Conservation (phyloP, 2,329 filamentous ascomycete species). For the Penicillium sclerotigenum region DNA sequence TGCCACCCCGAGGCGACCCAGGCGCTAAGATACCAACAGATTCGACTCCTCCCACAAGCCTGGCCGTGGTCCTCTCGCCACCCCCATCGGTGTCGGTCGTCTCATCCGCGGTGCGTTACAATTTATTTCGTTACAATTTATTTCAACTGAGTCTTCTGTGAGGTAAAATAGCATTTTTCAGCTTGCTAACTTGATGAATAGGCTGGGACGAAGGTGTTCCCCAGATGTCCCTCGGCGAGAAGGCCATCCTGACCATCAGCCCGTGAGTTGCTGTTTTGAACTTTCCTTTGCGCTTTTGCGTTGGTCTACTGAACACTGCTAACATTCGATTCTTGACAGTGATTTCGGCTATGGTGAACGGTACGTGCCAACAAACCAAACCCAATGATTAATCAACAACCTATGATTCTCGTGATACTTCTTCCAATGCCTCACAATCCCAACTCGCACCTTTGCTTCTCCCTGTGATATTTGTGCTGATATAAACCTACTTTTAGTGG, state of each 20-base stretch:
- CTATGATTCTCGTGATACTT: background rate
- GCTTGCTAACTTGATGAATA: conserved; percentile 1
- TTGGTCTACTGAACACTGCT: conserved; percentile 1
- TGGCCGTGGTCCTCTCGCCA: conserved; percentile 71
- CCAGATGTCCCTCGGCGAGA: conserved; percentile 87
- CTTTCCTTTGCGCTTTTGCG: background rate
- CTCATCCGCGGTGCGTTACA: conserved; percentile 74
- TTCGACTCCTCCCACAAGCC: conserved; percentile 75
- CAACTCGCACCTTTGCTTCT: background rate
- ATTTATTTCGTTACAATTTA: conserved; percentile 16
- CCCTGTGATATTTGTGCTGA: background rate
- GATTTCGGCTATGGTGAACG: conserved; percentile 41
- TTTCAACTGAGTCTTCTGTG: background rate
- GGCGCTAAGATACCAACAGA: conserved; percentile 46
- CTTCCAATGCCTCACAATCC: background rate
- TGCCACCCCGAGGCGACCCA: background rate
- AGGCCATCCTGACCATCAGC: conserved; percentile 77
- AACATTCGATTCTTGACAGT: conserved; percentile 19
- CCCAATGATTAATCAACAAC: background rate
- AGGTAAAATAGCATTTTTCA: background rate
- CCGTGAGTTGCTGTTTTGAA: conserved; percentile 51
- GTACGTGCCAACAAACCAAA: conserved; percentile 29
- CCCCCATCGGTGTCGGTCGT: conserved; percentile 73
- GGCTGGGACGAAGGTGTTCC: conserved; percentile 83
- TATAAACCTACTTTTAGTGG: conserved; percentile 53